These are phyloP conservation scores for Exophiala phaeomuriformis DNA, from an alignment of 2,329 filamentous ascomycete species.

Conservation along the genomic window DNA sequence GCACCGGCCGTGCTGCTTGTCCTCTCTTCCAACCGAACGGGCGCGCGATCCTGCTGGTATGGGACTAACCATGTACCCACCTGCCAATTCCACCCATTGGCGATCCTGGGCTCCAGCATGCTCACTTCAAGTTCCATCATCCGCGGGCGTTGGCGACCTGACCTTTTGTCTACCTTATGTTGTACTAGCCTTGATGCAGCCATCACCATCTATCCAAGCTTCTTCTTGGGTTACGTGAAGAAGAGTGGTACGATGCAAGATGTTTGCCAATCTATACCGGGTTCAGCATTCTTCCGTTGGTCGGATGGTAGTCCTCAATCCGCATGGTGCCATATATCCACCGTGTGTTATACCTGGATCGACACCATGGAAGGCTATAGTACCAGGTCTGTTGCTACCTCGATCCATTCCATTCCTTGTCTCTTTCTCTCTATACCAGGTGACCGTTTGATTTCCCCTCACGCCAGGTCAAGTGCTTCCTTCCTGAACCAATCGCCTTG, in stretches of 20 bases:
- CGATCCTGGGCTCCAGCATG: neutral
- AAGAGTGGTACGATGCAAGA: neutral
- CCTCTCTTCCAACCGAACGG: neutral
- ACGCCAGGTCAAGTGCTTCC: neutral
- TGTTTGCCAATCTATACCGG: neutral
- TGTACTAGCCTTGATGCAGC: neutral
- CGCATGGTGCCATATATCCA: neutral
- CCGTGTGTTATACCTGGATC: neutral
- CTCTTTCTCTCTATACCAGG: neutral
- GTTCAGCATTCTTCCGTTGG: neutral
- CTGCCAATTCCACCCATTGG: neutral
- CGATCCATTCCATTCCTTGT: neutral
- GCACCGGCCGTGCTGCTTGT: neutral
- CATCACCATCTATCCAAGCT: neutral
- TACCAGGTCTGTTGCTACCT: neutral
- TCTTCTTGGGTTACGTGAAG: neutral
- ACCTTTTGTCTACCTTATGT: too few species aligned
- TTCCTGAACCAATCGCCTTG: neutral
- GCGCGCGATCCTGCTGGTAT: neutral
- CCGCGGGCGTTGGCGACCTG: neutral
- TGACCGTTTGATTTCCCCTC: neutral
- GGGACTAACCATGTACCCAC: neutral
- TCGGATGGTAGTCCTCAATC: neutral
- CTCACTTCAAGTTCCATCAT: neutral
- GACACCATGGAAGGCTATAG: neutral